Conservation (phyloP, 2,329 filamentous ascomycete species). For the Bipolaris sorokiniana region DNA sequence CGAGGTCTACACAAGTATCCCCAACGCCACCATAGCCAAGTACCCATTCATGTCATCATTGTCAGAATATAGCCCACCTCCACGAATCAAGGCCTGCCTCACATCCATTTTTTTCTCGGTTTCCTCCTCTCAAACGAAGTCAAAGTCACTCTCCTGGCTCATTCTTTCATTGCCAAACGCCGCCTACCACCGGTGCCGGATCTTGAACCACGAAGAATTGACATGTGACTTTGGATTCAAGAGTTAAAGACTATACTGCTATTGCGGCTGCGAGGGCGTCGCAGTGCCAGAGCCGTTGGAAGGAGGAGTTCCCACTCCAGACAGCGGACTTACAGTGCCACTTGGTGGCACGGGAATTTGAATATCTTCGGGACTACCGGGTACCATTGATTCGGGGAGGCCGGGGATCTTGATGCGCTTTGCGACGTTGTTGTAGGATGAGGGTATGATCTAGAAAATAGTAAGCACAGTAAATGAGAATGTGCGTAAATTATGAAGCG, state of each 20-base stretch:
- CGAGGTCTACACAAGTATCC: neutral
- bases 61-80: neutral
- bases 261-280: constrained; percentile 3
- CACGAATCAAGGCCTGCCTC: neutral
- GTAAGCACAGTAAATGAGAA: neutral
- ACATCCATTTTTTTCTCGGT: no score
- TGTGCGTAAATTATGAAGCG: no score
- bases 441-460: constrained; percentile 76
- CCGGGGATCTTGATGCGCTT: constrained; percentile 85
- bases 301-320: constrained; percentile 50
- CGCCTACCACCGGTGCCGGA: constrained; percentile 16
- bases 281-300: constrained; percentile 7
- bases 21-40: constrained; percentile 1
- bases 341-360: constrained; percentile 74
- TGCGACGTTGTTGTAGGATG: constrained; percentile 95
- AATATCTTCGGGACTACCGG: constrained; percentile 80
- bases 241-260: constrained; percentile 4
- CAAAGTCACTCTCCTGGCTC: constrained; percentile 30
- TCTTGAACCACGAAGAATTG: constrained; percentile 15
- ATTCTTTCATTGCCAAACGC: constrained; percentile 32
- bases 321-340: constrained; percentile 54
- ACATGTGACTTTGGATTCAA: constrained; percentile 13
- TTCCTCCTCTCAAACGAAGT: constrained; percentile 8
- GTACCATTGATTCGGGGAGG: constrained; percentile 70
- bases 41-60: constrained; percentile 1